Percentiles rank a stretch among this genome's conserved stretches.
These are phyloP conservation scores for Candida endomychidarum DNA, from an alignment of 805 yeast species.

Conservation along the genomic window DNA sequence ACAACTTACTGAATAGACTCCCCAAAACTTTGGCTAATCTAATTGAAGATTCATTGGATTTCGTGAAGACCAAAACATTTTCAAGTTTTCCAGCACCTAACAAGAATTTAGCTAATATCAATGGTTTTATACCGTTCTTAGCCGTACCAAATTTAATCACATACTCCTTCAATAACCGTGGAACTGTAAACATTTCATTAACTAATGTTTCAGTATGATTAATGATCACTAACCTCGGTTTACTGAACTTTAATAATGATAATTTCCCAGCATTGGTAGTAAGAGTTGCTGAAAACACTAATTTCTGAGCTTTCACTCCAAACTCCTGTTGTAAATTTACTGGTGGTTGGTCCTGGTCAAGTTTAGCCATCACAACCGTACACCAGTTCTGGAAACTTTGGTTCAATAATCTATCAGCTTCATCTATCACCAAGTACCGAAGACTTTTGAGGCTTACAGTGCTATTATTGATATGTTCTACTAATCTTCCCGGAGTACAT, in stretches of 20 bases:
- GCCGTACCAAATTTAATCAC: conserved; percentile 39
- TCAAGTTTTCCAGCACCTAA: conserved; percentile 25
- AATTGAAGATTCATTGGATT: conserved; percentile 85
- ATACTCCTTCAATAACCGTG: conserved; percentile 50
- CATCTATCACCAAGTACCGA: conserved; percentile 70
- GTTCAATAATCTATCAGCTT: conserved; percentile 78
- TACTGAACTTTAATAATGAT: conserved; percentile 62
- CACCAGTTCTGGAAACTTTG: conserved; percentile 96
- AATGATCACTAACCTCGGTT: conserved; percentile 74
- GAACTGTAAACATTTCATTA: conserved; percentile 61
- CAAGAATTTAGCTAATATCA: conserved; percentile 62
- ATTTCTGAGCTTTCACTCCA: conserved; percentile 48
- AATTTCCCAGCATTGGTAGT: conserved; percentile 91
- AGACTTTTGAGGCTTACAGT: conserved; percentile 52
- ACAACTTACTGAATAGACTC: neutral
- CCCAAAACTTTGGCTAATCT: conserved; percentile 64
- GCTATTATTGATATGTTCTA: conserved; percentile 59
- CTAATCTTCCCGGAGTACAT: conserved; percentile 77
- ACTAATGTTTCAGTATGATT: conserved; percentile 52
- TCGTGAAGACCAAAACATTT: conserved; percentile 61
- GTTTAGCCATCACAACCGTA: conserved; percentile 47
- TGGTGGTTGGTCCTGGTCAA: conserved; percentile 18
- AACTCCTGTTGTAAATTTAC: conserved; percentile 31
- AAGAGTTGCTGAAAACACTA: conserved; percentile 89
- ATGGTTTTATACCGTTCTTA: conserved; percentile 62